A percentile compares a stretch with the other conserved stretches of the same genome.
Conservation (phyloP, 148 eudicot genomes). For the Amaranthus cruentus region DNA sequence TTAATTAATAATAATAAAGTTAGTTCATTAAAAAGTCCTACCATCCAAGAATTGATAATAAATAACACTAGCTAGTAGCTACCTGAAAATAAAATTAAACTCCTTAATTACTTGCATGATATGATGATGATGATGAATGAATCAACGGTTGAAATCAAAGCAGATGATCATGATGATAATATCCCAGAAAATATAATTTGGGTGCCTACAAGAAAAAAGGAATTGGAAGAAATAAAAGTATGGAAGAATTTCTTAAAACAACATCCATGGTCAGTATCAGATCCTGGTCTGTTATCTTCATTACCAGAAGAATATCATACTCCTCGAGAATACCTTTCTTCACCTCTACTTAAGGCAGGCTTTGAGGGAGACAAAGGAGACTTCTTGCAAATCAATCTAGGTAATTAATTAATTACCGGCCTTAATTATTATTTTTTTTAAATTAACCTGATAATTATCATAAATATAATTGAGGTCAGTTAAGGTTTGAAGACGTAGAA, state of each 20-base stretch:
- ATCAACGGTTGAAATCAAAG: not conserved
- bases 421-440: no score
- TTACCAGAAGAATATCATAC: not conserved
- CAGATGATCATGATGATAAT: not conserved
- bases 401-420: no score
- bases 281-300: constrained; percentile 5
- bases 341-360: not conserved
- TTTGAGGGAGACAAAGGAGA: not conserved
- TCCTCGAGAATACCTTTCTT: constrained; percentile 7
- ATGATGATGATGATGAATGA: not conserved
- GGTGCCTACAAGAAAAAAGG: not conserved
- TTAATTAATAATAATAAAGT: no score
- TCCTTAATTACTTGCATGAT: no score
- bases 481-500: no score
- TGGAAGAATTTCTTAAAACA: not conserved
- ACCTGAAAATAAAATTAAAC: no score
- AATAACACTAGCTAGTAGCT: no score
- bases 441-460: no score
- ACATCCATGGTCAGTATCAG: constrained; percentile 20
- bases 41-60: no score
- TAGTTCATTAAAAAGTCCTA: no score
- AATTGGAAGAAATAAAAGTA: not conserved
- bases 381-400: no score
- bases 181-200: not conserved
- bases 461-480: no score